These are phyloP conservation scores for Sporothrix phasma DNA, from an alignment of 2,329 filamentous ascomycete species.

Conservation along the genomic window DNA sequence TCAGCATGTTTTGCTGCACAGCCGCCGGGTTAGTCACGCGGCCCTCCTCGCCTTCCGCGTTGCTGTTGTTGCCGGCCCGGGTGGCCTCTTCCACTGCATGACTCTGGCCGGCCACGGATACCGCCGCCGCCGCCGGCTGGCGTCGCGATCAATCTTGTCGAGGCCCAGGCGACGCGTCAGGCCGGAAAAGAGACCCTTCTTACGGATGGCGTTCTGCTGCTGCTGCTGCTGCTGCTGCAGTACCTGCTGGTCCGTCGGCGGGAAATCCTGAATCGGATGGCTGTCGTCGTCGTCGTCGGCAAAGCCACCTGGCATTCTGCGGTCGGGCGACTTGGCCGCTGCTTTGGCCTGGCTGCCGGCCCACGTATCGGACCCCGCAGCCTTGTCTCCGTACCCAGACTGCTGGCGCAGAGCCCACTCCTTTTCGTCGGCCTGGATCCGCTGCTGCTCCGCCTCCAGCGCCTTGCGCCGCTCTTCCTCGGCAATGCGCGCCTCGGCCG, in stretches of 20 bases:
- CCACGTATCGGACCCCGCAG: too few relatives aligned
- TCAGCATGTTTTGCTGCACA: slow-evolving; percentile 61
- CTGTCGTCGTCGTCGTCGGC: slow-evolving; percentile 32
- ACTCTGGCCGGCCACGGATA: too few relatives aligned
- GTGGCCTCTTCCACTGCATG: too few relatives aligned
- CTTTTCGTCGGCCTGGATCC: slow-evolving; percentile 1
- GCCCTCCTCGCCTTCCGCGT: slow-evolving; percentile 32
- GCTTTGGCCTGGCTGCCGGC: too few relatives aligned
- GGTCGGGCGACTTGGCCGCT: slow-evolving; percentile 32
- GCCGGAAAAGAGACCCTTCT: slow-evolving; percentile 53
- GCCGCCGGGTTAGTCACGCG: slow-evolving; percentile 50
- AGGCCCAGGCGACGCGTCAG: slow-evolving; percentile 60
- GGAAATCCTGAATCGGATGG: slow-evolving; percentile 37
- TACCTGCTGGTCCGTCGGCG: slow-evolving; percentile 23
- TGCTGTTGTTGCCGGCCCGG: not conserved
- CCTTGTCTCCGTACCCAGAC: slow-evolving; percentile 24
- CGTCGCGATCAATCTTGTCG: slow-evolving; percentile 33
- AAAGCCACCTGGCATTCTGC: slow-evolving; percentile 65
- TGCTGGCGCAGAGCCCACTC: slow-evolving; percentile 38
- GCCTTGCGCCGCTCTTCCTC: slow-evolving; percentile 71
- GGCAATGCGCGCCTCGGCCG: slow-evolving; percentile 75
- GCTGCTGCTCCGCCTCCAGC: slow-evolving; percentile 54
- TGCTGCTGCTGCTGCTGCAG: slow-evolving; percentile 27
- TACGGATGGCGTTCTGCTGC: slow-evolving; percentile 22
- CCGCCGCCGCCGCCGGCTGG: not conserved